Percentiles rank a stretch among this genome's conserved stretches.
phyloP scores from a whole-genome alignment of 2,329 filamentous ascomycete genomes.

The Penicillium digitatum region DNA sequence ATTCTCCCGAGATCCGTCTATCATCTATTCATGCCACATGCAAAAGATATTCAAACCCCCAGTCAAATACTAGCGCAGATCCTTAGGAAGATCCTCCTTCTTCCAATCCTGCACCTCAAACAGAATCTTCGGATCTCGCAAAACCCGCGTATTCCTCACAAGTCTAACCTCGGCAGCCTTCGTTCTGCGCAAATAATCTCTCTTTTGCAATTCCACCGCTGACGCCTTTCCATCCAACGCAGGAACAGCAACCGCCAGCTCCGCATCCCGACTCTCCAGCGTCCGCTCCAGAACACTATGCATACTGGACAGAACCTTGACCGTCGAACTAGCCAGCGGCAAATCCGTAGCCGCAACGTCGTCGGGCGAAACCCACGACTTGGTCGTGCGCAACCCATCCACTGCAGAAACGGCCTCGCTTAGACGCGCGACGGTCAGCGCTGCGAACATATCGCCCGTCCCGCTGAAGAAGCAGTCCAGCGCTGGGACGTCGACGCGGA shows the following conservation, averaged over 20 bases:
- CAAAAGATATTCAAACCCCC: background rate
- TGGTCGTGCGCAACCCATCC: constrained; percentile 48
- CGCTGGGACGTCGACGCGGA: constrained; percentile 79
- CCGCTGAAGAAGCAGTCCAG: constrained; percentile 94
- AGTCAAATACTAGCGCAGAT: constrained; percentile 16
- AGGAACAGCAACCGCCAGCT: constrained; percentile 48
- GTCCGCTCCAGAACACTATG: constrained; percentile 73
- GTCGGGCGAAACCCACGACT: constrained; percentile 75
- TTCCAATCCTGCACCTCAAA: constrained; percentile 54
- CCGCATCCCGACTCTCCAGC: constrained; percentile 61
- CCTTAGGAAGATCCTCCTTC: constrained; percentile 25
- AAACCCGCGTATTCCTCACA: constrained; percentile 66
- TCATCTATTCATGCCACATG: background rate
- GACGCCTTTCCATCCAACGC: constrained; percentile 31
- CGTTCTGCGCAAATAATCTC: constrained; percentile 64
- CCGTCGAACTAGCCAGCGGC: constrained; percentile 75
- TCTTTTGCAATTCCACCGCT: constrained; percentile 51
- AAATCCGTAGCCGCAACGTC: constrained; percentile 64
- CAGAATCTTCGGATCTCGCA: constrained; percentile 62
- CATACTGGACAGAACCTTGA: constrained; percentile 91
- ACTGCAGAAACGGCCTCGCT: constrained; percentile 68
- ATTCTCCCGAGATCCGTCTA: background rate
- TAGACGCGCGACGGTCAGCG: constrained; percentile 79
- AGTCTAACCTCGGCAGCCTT: constrained; percentile 87
- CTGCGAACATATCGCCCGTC: constrained; percentile 97